Evolutionary conservation across 1,284 basidiomycete species (phyloP).

Genomic region (Boletus subluridellus): DNA sequence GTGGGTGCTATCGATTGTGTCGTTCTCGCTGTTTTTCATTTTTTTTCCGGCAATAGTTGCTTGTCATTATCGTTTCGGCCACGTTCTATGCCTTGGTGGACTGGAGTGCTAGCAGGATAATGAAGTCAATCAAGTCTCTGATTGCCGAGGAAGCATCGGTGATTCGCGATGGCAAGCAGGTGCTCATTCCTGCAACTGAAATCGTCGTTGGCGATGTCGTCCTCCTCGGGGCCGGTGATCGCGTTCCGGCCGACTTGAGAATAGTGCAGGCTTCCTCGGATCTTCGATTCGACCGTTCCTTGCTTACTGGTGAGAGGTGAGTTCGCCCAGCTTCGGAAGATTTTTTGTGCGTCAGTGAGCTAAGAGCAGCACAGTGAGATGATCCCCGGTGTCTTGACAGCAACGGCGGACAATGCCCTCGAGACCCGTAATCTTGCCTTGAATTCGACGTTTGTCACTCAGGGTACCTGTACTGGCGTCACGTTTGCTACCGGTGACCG

Average conservation of each 20-base stretch:
- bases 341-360: neutral
- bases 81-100: conserved; percentile 41
- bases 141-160: conserved; percentile 42
- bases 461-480: conserved; percentile 55
- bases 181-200: conserved; percentile 68
- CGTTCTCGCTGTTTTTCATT: neutral
- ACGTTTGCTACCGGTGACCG: conserved; percentile 57
- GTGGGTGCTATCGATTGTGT: conserved; percentile 52
- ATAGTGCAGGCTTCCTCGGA: conserved; percentile 54
- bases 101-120: conserved; percentile 35
- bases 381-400: conserved; percentile 47
- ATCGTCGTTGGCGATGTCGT: conserved; percentile 81
- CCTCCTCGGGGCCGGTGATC: conserved; percentile 68
- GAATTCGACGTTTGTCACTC: conserved; percentile 48
- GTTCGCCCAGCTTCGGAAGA: neutral
- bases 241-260: conserved; percentile 79
- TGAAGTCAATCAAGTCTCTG: conserved; percentile 34
- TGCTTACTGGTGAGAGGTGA: conserved; percentile 55
- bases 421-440: conserved; percentile 62
- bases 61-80: conserved; percentile 66
- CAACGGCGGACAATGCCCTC: conserved; percentile 53
- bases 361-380: conserved; percentile 39
- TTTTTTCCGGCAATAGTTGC: conserved; percentile 16
- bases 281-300: conserved; percentile 55
- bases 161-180: conserved; percentile 57